Conservation (phyloP, 2,329 filamentous ascomycete genomes). For the Ceratocystis diversiconidia region DNA sequence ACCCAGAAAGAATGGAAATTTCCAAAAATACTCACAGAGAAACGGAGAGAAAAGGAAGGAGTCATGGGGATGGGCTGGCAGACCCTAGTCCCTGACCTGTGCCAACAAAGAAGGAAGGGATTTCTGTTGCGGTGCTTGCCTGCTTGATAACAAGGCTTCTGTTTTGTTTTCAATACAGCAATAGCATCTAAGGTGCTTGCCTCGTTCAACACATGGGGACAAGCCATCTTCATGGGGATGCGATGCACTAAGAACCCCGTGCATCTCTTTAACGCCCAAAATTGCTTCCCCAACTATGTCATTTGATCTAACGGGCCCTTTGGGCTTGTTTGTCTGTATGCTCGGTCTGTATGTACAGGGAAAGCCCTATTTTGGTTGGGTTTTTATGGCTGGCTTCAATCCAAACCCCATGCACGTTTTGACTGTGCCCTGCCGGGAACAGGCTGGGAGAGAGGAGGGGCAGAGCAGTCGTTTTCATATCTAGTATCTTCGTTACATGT, state of each 20-base stretch:
- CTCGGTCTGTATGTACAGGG: neutral
- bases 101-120: neutral
- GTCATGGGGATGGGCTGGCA: neutral
- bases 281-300: neutral
- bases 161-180: neutral
- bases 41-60: neutral
- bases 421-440: neutral
- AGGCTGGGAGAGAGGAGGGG: neutral
- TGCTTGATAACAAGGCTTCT: too few species aligned
- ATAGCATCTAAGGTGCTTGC: neutral
- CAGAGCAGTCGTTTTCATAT: neutral
- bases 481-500: neutral
- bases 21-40: neutral
- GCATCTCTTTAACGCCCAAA: neutral
- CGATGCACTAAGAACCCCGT: neutral
- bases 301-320: neutral
- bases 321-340: neutral
- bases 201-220: neutral
- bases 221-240: too few species aligned
- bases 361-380: neutral
- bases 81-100: neutral
- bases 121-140: neutral
- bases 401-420: neutral
- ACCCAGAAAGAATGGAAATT: neutral
- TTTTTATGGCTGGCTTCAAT: neutral